phyloP scores from a whole-genome alignment of 2,329 filamentous ascomycete genomes.

The Monosporascus sp. region DNA sequence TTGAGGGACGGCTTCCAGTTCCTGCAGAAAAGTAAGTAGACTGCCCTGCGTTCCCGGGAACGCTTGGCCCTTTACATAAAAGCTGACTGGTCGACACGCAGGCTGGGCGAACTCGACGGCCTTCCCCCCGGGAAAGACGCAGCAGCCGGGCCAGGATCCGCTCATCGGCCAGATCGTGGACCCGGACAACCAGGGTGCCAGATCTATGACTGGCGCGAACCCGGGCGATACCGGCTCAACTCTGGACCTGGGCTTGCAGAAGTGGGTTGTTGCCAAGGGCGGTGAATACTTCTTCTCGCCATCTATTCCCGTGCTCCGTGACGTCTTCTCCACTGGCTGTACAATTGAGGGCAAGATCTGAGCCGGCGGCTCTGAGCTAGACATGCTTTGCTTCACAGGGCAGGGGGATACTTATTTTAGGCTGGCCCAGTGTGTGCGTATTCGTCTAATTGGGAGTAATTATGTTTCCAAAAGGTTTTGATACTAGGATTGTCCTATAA shows the following conservation, averaged over 20 bases:
- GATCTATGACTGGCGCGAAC: conserved; percentile 21
- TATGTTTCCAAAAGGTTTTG: too few relatives aligned
- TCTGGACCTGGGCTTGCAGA: conserved; percentile 16
- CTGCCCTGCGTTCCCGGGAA: conserved; percentile 7
- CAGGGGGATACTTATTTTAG: too few relatives aligned
- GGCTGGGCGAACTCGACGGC: background rate
- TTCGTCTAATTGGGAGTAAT: too few relatives aligned
- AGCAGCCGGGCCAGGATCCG: conserved; percentile 29
- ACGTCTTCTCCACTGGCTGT: background rate
- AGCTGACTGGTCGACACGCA: background rate
- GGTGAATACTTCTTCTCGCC: conserved; percentile 44
- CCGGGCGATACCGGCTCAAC: conserved; percentile 13
- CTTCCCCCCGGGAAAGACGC: conserved; percentile 2
- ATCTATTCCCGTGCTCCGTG: conserved; percentile 27
- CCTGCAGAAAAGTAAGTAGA: conserved; percentile 27
- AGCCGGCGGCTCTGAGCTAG: background rate
- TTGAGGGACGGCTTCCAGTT: conserved; percentile 36
- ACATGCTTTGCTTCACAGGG: background rate
- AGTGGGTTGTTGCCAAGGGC: conserved; percentile 36
- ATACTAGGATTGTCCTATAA: too few relatives aligned
- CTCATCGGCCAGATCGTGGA: conserved; percentile 27
- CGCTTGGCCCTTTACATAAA: conserved; percentile 15
- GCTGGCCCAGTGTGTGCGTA: too few relatives aligned
- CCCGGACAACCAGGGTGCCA: conserved; percentile 12
- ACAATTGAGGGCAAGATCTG: background rate